Conservation (phyloP, 2,329 filamentous ascomycete genomes). For the Pseudogymnoascus verrucosus region DNA sequence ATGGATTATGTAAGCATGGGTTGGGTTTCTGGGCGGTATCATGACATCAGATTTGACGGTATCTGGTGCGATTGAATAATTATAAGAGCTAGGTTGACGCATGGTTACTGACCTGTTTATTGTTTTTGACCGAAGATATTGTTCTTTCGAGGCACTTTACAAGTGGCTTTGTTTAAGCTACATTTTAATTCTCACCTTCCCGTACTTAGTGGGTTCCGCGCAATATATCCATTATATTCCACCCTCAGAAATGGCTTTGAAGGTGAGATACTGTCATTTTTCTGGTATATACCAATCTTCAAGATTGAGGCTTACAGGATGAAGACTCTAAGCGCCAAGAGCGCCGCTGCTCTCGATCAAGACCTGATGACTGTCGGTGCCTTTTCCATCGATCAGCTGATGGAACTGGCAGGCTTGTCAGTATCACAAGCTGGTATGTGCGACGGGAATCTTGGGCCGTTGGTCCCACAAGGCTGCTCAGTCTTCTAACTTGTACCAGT, state of each 20-base stretch:
- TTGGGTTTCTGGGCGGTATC: not conserved
- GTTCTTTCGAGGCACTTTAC: not conserved
- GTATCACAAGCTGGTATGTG: constrained; percentile 77
- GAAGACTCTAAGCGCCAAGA: constrained; percentile 79
- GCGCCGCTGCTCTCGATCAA: constrained; percentile 80
- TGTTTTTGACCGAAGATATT: not conserved
- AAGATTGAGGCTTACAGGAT: not conserved
- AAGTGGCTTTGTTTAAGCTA: not conserved
- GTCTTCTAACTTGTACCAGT: constrained; percentile 44
- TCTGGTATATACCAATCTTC: not conserved
- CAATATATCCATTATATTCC: not conserved
- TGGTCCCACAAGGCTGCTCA: not conserved
- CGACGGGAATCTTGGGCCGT: not conserved
- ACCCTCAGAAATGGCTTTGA: constrained; percentile 8
- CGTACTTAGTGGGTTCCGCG: not conserved
- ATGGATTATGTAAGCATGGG: not conserved
- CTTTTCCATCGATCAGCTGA: constrained; percentile 92
- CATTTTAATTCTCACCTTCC: not conserved
- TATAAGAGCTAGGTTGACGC: not conserved
- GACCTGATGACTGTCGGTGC: constrained; percentile 85
- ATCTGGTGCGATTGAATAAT: not conserved
- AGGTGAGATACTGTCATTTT: not conserved
- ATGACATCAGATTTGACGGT: not conserved
- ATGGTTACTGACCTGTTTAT: not conserved
- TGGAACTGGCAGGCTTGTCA: constrained; percentile 90